Percentiles rank a stretch among this genome's conserved stretches.
phyloP scores from a whole-genome alignment of 2,329 filamentous ascomycete species.

The Claviceps quebecensis region DNA sequence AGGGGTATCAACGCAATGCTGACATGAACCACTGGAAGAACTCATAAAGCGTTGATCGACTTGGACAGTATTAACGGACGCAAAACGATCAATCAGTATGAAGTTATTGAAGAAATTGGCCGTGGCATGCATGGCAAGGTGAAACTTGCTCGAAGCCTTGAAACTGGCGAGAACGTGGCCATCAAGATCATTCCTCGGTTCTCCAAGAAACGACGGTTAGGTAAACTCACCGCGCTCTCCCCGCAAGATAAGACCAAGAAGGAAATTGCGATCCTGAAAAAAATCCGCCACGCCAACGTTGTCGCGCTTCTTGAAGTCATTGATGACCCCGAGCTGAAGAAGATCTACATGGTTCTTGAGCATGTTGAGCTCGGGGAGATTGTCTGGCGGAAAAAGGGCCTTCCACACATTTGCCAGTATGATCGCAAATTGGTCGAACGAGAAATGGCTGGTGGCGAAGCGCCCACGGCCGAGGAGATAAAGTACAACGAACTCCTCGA shows the following conservation, averaged over 20 bases:
- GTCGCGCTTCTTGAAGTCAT: constrained; percentile 94
- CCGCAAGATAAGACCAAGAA: constrained; percentile 74
- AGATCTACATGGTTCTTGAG: constrained; percentile 96
- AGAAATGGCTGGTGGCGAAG: constrained; percentile 48
- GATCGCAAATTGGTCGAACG: constrained; percentile 71
- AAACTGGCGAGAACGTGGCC: constrained; percentile 67
- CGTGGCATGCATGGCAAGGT: constrained; percentile 96
- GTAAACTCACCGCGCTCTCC: constrained; percentile 54
- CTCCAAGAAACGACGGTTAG: constrained; percentile 84
- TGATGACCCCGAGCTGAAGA: constrained; percentile 88
- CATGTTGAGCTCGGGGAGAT: constrained; percentile 92
- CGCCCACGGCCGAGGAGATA: constrained; percentile 45
- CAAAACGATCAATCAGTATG: constrained; percentile 95
- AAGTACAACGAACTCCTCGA: constrained; percentile 45
- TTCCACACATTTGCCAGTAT: constrained; percentile 67
- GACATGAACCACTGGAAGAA: constrained; percentile 32
- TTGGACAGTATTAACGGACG: constrained; percentile 78
- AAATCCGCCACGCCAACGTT: constrained; percentile 93
- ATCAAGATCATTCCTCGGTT: constrained; percentile 98
- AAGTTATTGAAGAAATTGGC: constrained; percentile 91
- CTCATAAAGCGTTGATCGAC: constrained; percentile 82
- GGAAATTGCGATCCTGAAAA: constrained; percentile 96
- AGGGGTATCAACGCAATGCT: neutral
- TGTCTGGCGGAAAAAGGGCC: constrained; percentile 79
- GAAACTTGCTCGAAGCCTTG: constrained; percentile 74